Base-by-base conservation (phyloP, 2,329 filamentous ascomycete genomes). In the Teratosphaeria gauchensis region DNA sequence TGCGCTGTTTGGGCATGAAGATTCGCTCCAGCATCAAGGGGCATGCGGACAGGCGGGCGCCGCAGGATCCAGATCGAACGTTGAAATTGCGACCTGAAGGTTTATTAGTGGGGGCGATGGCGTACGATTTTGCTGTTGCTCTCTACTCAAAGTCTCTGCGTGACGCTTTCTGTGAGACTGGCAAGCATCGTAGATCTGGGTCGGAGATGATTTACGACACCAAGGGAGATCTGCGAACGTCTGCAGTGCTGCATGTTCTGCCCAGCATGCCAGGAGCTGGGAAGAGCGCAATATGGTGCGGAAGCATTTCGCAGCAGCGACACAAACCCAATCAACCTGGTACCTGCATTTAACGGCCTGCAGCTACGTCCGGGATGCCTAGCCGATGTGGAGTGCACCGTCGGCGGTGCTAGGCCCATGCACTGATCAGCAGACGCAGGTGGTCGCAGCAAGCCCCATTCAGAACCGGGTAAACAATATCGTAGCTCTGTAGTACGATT, bases 241-340 rank as follows among this genome's bases (percentile, higher is more conserved):
- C 42, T 48, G 42, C 42, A 48, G 42, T 48, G 42, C 42, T 19
- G 42, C 42, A 21, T 48, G 42, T 48, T 48, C 16, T 2, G n/a
- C 14, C 7, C 42, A 46, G 42, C 42, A 46, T 46, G 42, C n/a
- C 16, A 19, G 42, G 19, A 48, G 42, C 42, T 21, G 42, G 42
- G 42, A 48, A 48, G 42, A 48, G 6, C 16, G 42, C n/a, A 48
- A n/a, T 48, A 21, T 9, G 42, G 19, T 24, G 42, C 42, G 9
- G 42, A 21, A 48, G 19, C 42, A 48, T 19, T 21, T 48, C 42
- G 42, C 42, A 48, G 24, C 52, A 28, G 52, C 28, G 6, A 16
- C 31, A 53, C 52, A 53, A 53, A 31, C 52, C 52, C 52, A 53
- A 53, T 31, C 14, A 53, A 53, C 52, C 52, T 11, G 52, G 52